Conservation (phyloP, 805 yeast species). For the Yarrowia deformans region DNA sequence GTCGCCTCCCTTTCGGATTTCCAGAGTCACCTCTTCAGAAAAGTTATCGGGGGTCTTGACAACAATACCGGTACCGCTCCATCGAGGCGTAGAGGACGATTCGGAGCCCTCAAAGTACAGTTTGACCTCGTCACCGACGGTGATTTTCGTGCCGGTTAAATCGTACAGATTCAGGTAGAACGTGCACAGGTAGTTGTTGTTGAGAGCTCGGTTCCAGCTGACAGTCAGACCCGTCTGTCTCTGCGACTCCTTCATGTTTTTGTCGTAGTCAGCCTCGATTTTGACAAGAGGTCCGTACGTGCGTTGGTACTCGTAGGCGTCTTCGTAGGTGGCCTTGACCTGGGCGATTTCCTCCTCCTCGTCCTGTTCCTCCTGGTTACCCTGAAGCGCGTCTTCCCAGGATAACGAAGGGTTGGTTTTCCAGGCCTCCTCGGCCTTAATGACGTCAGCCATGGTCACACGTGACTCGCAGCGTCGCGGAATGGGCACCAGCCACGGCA, state of each 20-base stretch:
- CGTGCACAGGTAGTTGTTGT: constrained; percentile 70
- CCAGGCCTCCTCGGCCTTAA: constrained; percentile 83
- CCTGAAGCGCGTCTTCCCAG: constrained; percentile 64
- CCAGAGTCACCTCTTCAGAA: constrained; percentile 75
- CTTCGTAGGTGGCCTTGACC: constrained; percentile 75
- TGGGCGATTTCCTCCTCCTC: constrained; percentile 70
- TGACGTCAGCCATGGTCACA: constrained; percentile 69
- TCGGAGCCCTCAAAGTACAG: constrained; percentile 66
- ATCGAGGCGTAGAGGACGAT: constrained; percentile 62
- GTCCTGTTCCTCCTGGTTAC: constrained; percentile 52
- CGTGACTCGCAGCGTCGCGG: constrained; percentile 13
- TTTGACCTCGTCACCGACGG: constrained; percentile 84
- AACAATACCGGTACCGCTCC: constrained; percentile 79
- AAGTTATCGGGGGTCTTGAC: constrained; percentile 71
- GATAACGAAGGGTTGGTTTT: constrained; percentile 73
- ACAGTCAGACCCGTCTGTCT: constrained; percentile 75
- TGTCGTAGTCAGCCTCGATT: constrained; percentile 82
- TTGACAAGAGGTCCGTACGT: constrained; percentile 84
- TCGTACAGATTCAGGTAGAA: constrained; percentile 75
- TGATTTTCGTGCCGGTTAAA: constrained; percentile 67
- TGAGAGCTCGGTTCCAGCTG: constrained; percentile 73
- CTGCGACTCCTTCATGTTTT: constrained; percentile 72
- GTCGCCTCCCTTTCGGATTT: constrained; percentile 56
- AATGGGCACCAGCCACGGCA: constrained; percentile 77
- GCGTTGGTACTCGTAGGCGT: constrained; percentile 85